Evolutionary conservation across 768 basidiomycete species (phyloP).

Genomic region (Crucibulum laeve): DNA sequence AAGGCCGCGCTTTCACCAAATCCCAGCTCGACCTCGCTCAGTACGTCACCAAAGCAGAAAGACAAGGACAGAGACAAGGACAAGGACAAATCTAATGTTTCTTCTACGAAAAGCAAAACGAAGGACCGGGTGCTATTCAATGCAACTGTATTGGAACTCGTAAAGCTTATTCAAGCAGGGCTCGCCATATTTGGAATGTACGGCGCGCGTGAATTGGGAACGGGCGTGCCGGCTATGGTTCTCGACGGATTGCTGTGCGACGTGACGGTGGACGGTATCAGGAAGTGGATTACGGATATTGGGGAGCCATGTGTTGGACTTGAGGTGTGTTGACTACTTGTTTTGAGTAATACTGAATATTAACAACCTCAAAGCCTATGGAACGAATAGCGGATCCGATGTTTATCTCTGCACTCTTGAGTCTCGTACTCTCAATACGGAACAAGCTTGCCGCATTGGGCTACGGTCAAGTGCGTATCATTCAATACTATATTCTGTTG

Average conservation of each 20-base stretch:
- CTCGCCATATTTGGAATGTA: conserved; percentile 71
- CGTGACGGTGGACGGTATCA: conserved; percentile 66
- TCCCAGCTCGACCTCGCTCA: no score
- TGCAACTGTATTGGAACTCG: conserved; percentile 68
- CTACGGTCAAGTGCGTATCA: conserved; percentile 26
- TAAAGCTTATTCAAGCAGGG: conserved; percentile 69
- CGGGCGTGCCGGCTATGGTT: conserved; percentile 8
- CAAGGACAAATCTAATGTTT: background rate
- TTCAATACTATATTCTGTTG: background rate
- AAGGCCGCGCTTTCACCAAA: background rate
- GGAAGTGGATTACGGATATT: conserved; percentile 61
- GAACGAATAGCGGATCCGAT: conserved; percentile 73
- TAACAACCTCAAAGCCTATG: conserved; percentile 40
- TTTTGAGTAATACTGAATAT: conserved; percentile 2
- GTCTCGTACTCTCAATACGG: conserved; percentile 59
- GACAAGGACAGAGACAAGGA: conserved; percentile 1
- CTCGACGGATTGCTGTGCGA: conserved; percentile 78
- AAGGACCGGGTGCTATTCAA: conserved; percentile 46
- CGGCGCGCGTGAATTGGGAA: conserved; percentile 10
- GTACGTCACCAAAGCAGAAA: conserved; percentile 7
- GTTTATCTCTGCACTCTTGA: conserved; percentile 66
- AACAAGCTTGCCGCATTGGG: conserved; percentile 67
- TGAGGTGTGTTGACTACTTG: conserved; percentile 39
- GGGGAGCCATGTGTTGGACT: conserved; percentile 58
- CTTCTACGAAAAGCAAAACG: conserved; percentile 14